These are phyloP conservation scores for Suillus spraguei DNA, from an alignment of 768 basidiomycete species.

Conservation along the genomic window DNA sequence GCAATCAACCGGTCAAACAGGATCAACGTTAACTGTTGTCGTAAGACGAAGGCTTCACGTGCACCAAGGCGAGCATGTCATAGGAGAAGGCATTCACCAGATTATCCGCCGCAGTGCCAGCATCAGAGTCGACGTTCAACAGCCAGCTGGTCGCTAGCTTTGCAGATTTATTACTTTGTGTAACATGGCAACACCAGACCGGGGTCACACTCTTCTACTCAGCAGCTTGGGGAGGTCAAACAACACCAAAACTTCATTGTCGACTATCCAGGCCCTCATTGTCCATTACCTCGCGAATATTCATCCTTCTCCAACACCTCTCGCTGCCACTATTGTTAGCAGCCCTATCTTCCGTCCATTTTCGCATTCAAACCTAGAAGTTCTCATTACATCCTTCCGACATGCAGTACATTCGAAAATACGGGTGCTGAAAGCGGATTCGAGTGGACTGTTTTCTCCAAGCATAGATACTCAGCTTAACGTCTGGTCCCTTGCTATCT, in stretches of 20 bases:
- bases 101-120: not conserved
- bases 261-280: slow-evolving; percentile 29
- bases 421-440: slow-evolving; percentile 27
- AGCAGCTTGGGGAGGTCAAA: slow-evolving; percentile 26
- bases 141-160: not conserved
- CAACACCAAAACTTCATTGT: slow-evolving; percentile 16
- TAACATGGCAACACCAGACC: slow-evolving; percentile 15
- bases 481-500: slow-evolving; percentile 53
- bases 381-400: slow-evolving; percentile 31
- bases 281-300: slow-evolving; percentile 32
- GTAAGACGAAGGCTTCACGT: not conserved
- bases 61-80: not conserved
- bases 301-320: slow-evolving; percentile 32
- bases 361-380: slow-evolving; percentile 30
- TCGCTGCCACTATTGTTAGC: slow-evolving; percentile 34
- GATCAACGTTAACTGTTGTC: not conserved
- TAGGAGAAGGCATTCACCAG: not conserved
- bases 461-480: slow-evolving; percentile 43
- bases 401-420: slow-evolving; percentile 34
- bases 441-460: slow-evolving; percentile 33
- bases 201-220: slow-evolving; percentile 28
- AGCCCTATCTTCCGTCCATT: slow-evolving; percentile 34
- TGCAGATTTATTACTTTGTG: not conserved
- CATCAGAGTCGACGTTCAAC: too few relatives aligned
- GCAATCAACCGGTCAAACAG: not conserved